Evolutionary conservation across 352 stramenopile species (phyloP), one percentile per base, ranked within the genome.

Genomic region (Phytopythium montanum): DNA sequence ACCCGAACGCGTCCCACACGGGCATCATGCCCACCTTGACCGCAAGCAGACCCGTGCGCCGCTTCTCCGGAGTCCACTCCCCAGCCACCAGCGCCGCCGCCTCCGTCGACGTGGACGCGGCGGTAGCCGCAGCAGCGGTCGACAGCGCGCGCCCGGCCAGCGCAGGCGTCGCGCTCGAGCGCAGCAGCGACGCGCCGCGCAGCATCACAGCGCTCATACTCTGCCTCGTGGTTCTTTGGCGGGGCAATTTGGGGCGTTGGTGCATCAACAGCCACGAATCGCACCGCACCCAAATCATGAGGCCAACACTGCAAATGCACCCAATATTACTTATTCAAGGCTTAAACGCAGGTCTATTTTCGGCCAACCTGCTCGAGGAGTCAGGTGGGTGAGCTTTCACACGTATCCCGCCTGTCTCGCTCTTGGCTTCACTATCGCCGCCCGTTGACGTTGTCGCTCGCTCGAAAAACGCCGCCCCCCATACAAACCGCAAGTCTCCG

Each of bases 11-110:
- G 81, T 99, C 98, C 91, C 96, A 99, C 34, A 99, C 79, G 13
- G 94, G 92, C 79, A 99, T 97, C 94, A 99, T 99, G n/a, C 98
- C 98, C 39, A 99, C 81, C 79, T 99, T 99, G 66, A 99, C 79
- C 46, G 90, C 92, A 46, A 97, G 65, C 54, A 97, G 67, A 5
- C 90, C 91, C 58, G 87, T 94, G 64, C 91, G 85, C 73, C 94
- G 94, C 65, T 94, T 92, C 67, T 92, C 84, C 13, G 75, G 74
- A 52, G 72, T 72, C 84, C 81, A 93, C 19, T 72, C 70, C 51
- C 76, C 79, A 29, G 33, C 26, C 49, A 60, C 64, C 46, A 62
- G 61, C 64, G 39, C 61, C 45, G 33, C 26, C 49, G 61, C 64
- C 46, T 61, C 59, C 64, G 39, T 61, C 45, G 10, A 64, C 21